phyloP scores from a whole-genome alignment of 805 yeast species.

The Ogataea chonburiensis region DNA sequence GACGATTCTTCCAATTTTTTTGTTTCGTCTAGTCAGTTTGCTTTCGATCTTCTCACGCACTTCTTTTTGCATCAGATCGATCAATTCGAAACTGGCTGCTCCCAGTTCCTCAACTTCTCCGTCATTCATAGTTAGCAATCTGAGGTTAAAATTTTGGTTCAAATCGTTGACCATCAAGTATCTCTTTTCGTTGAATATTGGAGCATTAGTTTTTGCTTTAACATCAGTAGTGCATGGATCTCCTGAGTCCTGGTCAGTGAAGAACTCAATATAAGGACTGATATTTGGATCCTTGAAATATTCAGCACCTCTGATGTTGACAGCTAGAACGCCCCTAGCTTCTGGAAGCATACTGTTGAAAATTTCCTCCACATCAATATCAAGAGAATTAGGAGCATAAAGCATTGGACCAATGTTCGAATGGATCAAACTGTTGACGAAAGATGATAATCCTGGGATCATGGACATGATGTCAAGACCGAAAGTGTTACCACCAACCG shows the following conservation, averaged over 20 bases:
- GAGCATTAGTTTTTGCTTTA: slow-evolving; percentile 54
- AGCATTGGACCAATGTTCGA: slow-evolving; percentile 72
- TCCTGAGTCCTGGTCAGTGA: slow-evolving; percentile 37
- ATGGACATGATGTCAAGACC: slow-evolving; percentile 84
- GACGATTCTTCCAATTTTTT: slow-evolving; percentile 55
- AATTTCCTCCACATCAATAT: slow-evolving; percentile 70
- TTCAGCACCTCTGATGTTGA: slow-evolving; percentile 55
- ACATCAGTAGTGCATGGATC: slow-evolving; percentile 46
- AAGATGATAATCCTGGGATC: slow-evolving; percentile 73
- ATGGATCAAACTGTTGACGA: slow-evolving; percentile 69
- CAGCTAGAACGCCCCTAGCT: slow-evolving; percentile 67
- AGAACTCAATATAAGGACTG: slow-evolving; percentile 46
- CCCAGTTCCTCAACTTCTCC: slow-evolving; percentile 55
- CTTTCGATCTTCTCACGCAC: slow-evolving; percentile 42
- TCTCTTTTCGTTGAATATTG: slow-evolving; percentile 67
- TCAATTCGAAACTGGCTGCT: slow-evolving; percentile 52
- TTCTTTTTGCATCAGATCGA: slow-evolving; percentile 57
- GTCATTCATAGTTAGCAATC: slow-evolving; percentile 54
- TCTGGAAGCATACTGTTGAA: slow-evolving; percentile 63
- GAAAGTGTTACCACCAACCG: slow-evolving; percentile 86
- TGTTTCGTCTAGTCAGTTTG: slow-evolving; percentile 48
- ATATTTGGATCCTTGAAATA: slow-evolving; percentile 43
- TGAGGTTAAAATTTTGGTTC: slow-evolving; percentile 55
- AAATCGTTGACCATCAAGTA: slow-evolving; percentile 56
- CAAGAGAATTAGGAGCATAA: slow-evolving; percentile 79